Base-by-base conservation (phyloP, 2,329 filamentous ascomycete genomes). In the Sclerotinia borealis region DNA sequence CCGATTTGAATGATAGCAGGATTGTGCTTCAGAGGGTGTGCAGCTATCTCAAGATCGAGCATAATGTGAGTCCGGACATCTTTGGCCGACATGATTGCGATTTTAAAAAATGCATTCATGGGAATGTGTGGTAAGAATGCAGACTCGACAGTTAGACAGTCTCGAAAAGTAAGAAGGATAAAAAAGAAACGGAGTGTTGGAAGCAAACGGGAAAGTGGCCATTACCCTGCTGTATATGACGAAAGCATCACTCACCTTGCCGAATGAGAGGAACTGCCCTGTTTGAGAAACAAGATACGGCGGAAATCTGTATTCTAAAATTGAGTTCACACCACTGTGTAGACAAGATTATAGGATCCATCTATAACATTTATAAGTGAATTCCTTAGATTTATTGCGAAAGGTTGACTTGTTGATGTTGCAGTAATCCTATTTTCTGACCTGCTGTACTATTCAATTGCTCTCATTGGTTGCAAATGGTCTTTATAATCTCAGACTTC, bases 21-120 rank as follows among this genome's bases (percentile, higher is more conserved):
- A 41, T 51, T 60, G 17, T 39, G 58, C n/a, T 22, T 43, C 6
- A 31, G 27, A 5, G 58, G 36, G 19, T 60, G 25, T 31, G 37
- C 52, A n/a, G 43, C 58, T 51, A 60, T 37, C 58, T 43, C 47
- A 41, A 61, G 58, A 31, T 52, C 47, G 27, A 61, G 47, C 47
- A 61, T 61, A 17, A 51, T 51, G 31, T 61, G 27, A 22, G 47
- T 41, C 11, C 48, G 58, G 31, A 37, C 34, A 43, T 56, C 52
- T 56, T 56, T 56, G 27, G 31, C 37, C 27, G 25, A 43, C 52
- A 56, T 56, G 27, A 22, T 29, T 15, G 25, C 37, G 37, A 43
- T 22, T n/a, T n/a, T n/a, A 13, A 10, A 7, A 41, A 10, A 22
- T 10, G 37, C 2, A 22, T 10, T 5, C 1, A 22, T 29, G 11